phyloP scores from a whole-genome alignment of 352 stramenopile genomes.

The Pythium phragmitis region DNA sequence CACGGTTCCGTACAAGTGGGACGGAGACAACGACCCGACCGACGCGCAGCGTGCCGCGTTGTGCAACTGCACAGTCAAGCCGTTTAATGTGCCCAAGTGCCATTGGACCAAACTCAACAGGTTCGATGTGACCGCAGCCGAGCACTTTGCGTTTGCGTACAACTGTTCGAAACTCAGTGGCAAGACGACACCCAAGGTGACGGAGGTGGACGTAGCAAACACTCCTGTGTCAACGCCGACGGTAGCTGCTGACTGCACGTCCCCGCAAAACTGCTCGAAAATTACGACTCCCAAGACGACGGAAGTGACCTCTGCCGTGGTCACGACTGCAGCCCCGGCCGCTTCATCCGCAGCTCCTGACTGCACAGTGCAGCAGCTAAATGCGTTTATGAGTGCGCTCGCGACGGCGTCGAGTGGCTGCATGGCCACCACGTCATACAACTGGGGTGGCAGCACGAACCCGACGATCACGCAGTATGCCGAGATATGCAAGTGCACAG shows the following conservation, averaged over 20 bases:
- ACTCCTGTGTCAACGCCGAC: too few species aligned
- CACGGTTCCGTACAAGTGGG: conserved; percentile 5
- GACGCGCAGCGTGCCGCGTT: not conserved
- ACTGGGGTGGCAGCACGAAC: too few species aligned
- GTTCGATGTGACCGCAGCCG: not conserved
- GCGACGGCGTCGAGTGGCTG: too few species aligned
- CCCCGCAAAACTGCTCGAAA: too few species aligned
- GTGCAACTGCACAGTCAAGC: conserved; percentile 1
- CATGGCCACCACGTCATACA: too few species aligned
- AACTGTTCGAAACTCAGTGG: conserved; percentile 6
- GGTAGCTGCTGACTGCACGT: too few species aligned
- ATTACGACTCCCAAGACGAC: not conserved
- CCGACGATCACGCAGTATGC: too few species aligned
- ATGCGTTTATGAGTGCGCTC: too few species aligned
- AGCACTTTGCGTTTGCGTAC: conserved; percentile 17
- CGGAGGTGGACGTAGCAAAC: not conserved
- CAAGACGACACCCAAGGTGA: conserved; percentile 10
- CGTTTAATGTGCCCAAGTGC: conserved; percentile 12
- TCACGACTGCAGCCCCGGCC: too few species aligned
- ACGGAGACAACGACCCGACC: conserved; percentile 4
- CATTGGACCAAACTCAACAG: conserved; percentile 4
- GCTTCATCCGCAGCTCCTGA: too few species aligned
- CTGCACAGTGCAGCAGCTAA: too few species aligned
- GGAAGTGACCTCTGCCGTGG: not conserved
- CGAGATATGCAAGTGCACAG: too few species aligned